Base-by-base conservation (phyloP, 306 rosid genomes). In the Vigna nakashimae region DNA sequence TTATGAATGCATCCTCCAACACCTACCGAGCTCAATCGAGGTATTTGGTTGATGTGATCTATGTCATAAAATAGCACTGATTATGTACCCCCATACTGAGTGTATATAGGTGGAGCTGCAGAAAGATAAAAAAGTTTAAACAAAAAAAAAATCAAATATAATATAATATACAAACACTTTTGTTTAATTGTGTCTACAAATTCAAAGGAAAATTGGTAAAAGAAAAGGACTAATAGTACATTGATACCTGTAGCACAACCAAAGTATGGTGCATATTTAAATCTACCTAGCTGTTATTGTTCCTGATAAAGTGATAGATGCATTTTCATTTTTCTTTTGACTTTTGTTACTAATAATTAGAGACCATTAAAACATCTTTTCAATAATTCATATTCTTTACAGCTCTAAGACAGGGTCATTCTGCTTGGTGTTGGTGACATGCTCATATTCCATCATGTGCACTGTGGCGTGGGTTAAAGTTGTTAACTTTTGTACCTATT, bases 331-430 rank as follows among this genome's bases (percentile, higher is more conserved):
- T 18, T 11, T 62, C 57, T 80, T 38, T 76, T 69, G 42, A 75
- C 73, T 60, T 69, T 82, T 51, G 73, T 14, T 69, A 42, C 74
- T 6, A 76, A 65, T 51, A 65, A 69, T 60, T 75, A 60, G 73
- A 16, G 77, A 52, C 69, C 30, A 60, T 40, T 75, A 69, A 24
- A 51, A 52, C 69, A 52, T 69, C 68, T 69, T 75, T 75, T 50
- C 13, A 28, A 62, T 59, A 51, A 69, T 82, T 69, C 81, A 69
- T 26, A 76, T 69, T 82, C 81, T 82, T 65, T 69, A 77, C 75
- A 45, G 63, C 66, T 82, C 56, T 42, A 52, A 11, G 14, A 14
- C 30, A 49, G 50, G 30, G 73, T 69, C 51, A 68, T 59, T 58
- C 14, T 68, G 72, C 66, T 74, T 18, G 22, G 7, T 65, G 34